A percentile compares a stretch with the other conserved stretches of the same genome.
These are phyloP conservation scores for Trichaptum fuscoviolaceum DNA, from an alignment of 768 basidiomycete species.

Conservation along the genomic window DNA sequence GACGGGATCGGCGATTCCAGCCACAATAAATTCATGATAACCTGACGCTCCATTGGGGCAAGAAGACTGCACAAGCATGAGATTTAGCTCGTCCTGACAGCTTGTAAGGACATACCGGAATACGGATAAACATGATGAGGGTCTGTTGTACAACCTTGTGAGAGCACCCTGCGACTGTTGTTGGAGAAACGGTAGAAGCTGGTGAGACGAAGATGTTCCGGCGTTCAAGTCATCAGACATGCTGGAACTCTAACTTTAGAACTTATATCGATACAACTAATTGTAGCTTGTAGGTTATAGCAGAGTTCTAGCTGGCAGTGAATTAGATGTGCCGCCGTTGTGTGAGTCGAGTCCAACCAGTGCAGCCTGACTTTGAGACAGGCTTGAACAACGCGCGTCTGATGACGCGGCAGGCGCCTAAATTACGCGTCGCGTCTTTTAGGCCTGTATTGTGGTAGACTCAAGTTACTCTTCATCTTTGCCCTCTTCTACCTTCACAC, in stretches of 20 bases:
- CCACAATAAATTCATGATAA: conserved; percentile 88
- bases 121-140: conserved; percentile 86
- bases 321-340: too few relatives aligned
- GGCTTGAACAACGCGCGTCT: background rate
- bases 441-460: background rate
- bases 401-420: conserved; percentile 4
- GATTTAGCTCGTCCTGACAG: background rate
- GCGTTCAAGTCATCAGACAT: conserved; percentile 4
- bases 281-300: background rate
- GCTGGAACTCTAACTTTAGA: background rate
- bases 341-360: too few relatives aligned
- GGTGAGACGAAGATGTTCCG: conserved; percentile 37
- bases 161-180: conserved; percentile 74
- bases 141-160: conserved; percentile 74
- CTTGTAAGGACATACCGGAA: conserved; percentile 55
- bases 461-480: too few relatives aligned
- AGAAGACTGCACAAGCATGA: conserved; percentile 47
- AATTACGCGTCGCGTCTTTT: conserved; percentile 4
- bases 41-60: conserved; percentile 72
- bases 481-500: background rate
- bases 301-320: background rate
- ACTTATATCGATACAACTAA: background rate
- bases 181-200: conserved; percentile 73
- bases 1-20: conserved; percentile 66
- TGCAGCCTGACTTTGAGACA: too few relatives aligned